Conservation (phyloP, 176 grass and related monocot genomes). For the Paspalum notatum region DNA sequence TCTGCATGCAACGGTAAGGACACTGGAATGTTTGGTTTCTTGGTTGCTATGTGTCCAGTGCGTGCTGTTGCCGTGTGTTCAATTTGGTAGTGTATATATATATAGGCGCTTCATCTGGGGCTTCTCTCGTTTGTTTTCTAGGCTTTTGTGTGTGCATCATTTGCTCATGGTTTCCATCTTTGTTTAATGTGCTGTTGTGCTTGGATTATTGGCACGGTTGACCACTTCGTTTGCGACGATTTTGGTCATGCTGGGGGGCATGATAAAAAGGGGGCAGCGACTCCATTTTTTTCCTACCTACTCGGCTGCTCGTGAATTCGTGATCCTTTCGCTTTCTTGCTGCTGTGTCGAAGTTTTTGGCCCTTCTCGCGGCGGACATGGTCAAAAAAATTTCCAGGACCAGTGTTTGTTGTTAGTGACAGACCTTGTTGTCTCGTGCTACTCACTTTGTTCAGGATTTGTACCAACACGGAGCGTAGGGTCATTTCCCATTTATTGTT, state of each 20-base stretch:
- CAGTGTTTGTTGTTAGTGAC: slow-evolving; percentile 17
- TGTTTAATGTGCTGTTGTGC: slow-evolving; percentile 21
- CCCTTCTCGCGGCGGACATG: background rate
- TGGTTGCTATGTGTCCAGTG: slow-evolving; percentile 32
- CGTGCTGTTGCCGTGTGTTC: slow-evolving; percentile 45
- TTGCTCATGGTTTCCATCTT: slow-evolving; percentile 29
- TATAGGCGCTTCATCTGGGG: slow-evolving; percentile 44
- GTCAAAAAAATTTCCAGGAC: slow-evolving; percentile 17
- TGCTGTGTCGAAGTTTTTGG: slow-evolving; percentile 2
- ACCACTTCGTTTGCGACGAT: slow-evolving; percentile 25
- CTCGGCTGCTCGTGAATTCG: background rate
- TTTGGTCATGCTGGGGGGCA: slow-evolving; percentile 21
- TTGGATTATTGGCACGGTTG: slow-evolving; percentile 38
- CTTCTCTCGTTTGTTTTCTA: background rate
- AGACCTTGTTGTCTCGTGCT: slow-evolving; percentile 1
- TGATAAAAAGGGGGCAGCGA: slow-evolving; percentile 5
- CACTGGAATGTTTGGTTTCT: slow-evolving; percentile 30
- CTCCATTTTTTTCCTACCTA: slow-evolving; percentile 21
- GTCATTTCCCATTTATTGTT: slow-evolving; percentile 2
- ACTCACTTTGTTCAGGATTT: slow-evolving; percentile 2
- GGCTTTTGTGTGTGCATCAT: slow-evolving; percentile 35
- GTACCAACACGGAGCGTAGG: background rate
- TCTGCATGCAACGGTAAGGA: slow-evolving; percentile 9
- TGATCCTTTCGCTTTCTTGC: slow-evolving; percentile 27
- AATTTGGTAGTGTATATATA: slow-evolving; percentile 48